Evolutionary conservation across 2,329 filamentous ascomycete genomes (phyloP).

Genomic region (Penicillium aurantiogriseum): DNA sequence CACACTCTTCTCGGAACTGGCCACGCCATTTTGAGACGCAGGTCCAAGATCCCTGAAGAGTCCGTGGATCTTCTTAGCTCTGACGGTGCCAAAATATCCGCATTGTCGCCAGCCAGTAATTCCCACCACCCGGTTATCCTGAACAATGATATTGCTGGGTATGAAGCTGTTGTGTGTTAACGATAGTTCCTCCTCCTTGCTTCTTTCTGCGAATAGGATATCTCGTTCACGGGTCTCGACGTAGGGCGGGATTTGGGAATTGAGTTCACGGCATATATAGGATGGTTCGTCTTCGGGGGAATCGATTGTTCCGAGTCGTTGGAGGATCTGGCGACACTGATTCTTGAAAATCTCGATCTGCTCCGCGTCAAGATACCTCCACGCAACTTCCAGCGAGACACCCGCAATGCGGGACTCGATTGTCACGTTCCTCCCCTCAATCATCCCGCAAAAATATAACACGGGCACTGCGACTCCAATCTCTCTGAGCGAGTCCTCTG

Average conservation of each 20-base stretch:
- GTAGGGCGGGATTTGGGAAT: constrained; percentile 28
- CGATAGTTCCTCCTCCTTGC: constrained; percentile 26
- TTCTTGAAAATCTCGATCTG: constrained; percentile 37
- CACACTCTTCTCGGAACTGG: constrained; percentile 16
- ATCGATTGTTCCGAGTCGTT: constrained; percentile 29
- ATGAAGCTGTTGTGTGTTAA: constrained; percentile 41
- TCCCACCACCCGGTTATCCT: constrained; percentile 38
- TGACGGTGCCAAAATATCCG: constrained; percentile 40
- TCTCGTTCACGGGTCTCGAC: constrained; percentile 29
- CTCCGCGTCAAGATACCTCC: constrained; percentile 35
- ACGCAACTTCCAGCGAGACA: constrained; percentile 41
- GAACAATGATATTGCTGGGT: constrained; percentile 39
- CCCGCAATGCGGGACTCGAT: constrained; percentile 43
- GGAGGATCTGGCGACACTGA: constrained; percentile 38
- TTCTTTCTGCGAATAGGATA: constrained; percentile 34
- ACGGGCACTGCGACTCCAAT: constrained; percentile 36
- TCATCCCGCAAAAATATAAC: constrained; percentile 38
- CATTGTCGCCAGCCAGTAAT: constrained; percentile 41
- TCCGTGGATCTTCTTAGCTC: constrained; percentile 36
- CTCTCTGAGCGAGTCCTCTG: constrained; percentile 33
- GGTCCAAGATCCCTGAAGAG: constrained; percentile 29
- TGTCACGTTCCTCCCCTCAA: constrained; percentile 41
- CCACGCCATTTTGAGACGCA: constrained; percentile 11
- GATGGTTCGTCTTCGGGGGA: constrained; percentile 29
- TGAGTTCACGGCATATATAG: constrained; percentile 36